Conservation (phyloP, 139 green algal species). For the Ulvella scutata region DNA sequence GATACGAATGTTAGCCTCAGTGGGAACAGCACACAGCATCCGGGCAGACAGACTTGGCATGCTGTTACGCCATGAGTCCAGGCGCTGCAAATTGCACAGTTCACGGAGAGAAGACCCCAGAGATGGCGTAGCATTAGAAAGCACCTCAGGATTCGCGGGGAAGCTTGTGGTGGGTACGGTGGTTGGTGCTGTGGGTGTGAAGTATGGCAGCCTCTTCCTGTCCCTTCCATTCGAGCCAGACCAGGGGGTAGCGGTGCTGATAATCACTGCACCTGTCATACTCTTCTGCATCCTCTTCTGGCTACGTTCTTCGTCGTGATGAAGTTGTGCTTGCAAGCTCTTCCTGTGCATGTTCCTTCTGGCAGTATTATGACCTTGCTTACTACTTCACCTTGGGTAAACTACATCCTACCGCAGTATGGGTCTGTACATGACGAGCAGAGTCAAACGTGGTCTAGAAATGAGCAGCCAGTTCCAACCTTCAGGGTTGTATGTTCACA, state of each 20-base stretch:
- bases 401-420: not conserved
- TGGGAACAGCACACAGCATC: too few species aligned
- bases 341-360: not conserved
- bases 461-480: too few species aligned
- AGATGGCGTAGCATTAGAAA: not conserved
- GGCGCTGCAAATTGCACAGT: too few species aligned
- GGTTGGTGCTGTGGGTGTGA: not conserved
- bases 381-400: not conserved
- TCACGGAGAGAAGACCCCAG: too few species aligned
- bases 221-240: not conserved
- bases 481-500: too few species aligned
- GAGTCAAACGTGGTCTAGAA: too few species aligned
- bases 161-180: not conserved
- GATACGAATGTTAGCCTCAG: too few species aligned
- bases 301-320: not conserved
- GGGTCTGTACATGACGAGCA: too few species aligned
- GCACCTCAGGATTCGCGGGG: not conserved
- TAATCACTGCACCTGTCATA: not conserved
- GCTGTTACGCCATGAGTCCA: too few species aligned
- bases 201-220: constrained; percentile 1
- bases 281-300: not conserved
- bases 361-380: not conserved
- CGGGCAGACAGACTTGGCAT: too few species aligned
- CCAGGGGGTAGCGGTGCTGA: not conserved
- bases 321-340: not conserved